These are phyloP conservation scores for Clitopilus hobsonii DNA, from an alignment of 768 basidiomycete genomes.

Conservation along the genomic window DNA sequence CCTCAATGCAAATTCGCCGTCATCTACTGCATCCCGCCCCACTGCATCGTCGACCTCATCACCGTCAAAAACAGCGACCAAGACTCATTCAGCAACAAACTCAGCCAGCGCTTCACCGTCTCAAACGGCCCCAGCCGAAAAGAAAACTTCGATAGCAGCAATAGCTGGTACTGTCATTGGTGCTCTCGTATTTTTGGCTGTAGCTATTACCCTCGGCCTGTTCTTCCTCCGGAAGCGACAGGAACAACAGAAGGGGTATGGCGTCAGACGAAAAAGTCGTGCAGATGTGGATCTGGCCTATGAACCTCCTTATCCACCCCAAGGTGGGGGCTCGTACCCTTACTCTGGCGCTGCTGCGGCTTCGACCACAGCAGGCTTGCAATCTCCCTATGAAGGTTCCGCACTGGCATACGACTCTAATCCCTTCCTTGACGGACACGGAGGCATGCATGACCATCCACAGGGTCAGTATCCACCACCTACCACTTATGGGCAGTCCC, in stretches of 20 bases:
- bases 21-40: constrained; percentile 31
- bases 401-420: constrained; percentile 8
- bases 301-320: constrained; percentile 18
- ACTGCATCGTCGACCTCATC: constrained; percentile 12
- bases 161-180: constrained; percentile 53
- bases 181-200: constrained; percentile 47
- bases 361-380: constrained; percentile 3
- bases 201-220: constrained; percentile 42
- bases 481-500: constrained; percentile 6
- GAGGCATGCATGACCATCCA: constrained; percentile 4
- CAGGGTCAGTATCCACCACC: constrained; percentile 2
- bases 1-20: constrained; percentile 46
- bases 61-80: constrained; percentile 4
- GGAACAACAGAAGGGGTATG: constrained; percentile 15
- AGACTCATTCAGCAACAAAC: constrained; percentile 16
- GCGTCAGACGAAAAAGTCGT: constrained; percentile 12
- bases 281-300: constrained; percentile 34
- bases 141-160: constrained; percentile 32
- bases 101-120: constrained; percentile 19
- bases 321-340: constrained; percentile 20
- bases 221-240: constrained; percentile 42
- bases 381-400: constrained; percentile 8
- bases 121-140: constrained; percentile 13
- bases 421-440: constrained; percentile 22
- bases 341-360: constrained; percentile 15